Base-by-base conservation (phyloP, 345 rosid species). In the Arabis alpina region DNA sequence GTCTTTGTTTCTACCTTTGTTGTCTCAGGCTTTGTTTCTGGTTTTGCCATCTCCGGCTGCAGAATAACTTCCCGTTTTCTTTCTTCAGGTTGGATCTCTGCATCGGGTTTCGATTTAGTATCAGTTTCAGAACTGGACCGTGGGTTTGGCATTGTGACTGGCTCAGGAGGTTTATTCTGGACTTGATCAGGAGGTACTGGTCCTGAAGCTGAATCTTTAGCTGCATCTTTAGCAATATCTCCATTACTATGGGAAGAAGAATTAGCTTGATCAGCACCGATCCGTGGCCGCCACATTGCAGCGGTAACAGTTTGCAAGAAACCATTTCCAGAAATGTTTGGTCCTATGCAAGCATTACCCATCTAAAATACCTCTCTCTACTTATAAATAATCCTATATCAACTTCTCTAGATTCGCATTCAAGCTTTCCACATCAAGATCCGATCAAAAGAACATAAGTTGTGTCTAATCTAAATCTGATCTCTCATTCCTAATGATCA, bases 311-410 rank as follows among this genome's bases (percentile, higher is more conserved):
- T 82, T 78, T 91, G 93, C 49, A 91, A 70, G 75, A 91, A 85
- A 51, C 93, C 75, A 77, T 86, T 91, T 41, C 79, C 77, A 72
- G 88, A 73, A 59, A 87, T 65, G 73, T 75, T 83, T 61, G 96
- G 97, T 67, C 97, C 97, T 25, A 87, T 85, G 63, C 96, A 91
- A 58, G 84, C 84, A 70, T 91, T 91, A 50, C 96, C 97, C 97
- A 91, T 91, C 73, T 63, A 62, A 60, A 34, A 40, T 39, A 40
- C 30, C 40, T 34, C 5, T 58, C 39, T 58, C 53, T 40, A 53
- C 68, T 63, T 43, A 32, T 0, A 32, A 48, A 50, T 57, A 13
- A 65, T 30, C 68, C 75, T 39, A 40, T 64, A 50, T 54, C 73
- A 71, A 71, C 61, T 39, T 13, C 64, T 68, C 52, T 24, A 47